A percentile compares a stretch with the other conserved stretches of the same genome.
Evolutionary conservation across 331 rosid genomes (phyloP).

Genomic region (Telfairia occidentalis): DNA sequence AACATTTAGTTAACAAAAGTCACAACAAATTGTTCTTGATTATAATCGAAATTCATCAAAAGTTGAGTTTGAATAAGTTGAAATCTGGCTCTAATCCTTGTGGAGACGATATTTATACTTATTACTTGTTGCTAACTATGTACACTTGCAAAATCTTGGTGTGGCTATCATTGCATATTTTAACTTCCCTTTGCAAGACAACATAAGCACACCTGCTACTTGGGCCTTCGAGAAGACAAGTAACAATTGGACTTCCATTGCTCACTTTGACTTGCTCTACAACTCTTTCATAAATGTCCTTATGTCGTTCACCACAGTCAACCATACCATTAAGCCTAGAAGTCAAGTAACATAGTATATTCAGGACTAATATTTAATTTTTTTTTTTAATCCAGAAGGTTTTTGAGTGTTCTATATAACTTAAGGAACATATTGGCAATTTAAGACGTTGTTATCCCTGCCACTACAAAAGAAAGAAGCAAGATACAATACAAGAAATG

Average conservation of each 20-base stretch:
- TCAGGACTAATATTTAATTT: not conserved
- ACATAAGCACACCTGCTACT: slow-evolving; percentile 76
- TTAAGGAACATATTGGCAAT: not conserved
- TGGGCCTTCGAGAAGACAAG: slow-evolving; percentile 92
- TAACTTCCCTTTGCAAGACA: no score
- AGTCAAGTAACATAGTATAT: not conserved
- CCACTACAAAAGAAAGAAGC: not conserved
- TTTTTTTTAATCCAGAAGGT: not conserved
- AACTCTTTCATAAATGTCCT: slow-evolving; percentile 70
- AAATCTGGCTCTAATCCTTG: no score
- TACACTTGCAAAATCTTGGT: no score
- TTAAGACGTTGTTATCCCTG: not conserved
- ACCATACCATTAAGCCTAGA: slow-evolving; percentile 76
- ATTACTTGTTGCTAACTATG: no score
- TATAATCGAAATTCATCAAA: no score
- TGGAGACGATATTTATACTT: no score
- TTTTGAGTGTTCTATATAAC: not conserved
- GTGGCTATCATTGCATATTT: no score
- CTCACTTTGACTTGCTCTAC: slow-evolving; percentile 97
- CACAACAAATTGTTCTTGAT: no score
- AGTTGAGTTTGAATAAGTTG: no score
- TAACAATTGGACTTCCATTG: slow-evolving; percentile 83
- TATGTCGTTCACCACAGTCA: slow-evolving; percentile 78
- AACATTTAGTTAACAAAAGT: no score
- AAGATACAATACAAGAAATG: not conserved